Conservation (phyloP, 2,329 filamentous ascomycete genomes). For the Arthrobotrys musiformis region DNA sequence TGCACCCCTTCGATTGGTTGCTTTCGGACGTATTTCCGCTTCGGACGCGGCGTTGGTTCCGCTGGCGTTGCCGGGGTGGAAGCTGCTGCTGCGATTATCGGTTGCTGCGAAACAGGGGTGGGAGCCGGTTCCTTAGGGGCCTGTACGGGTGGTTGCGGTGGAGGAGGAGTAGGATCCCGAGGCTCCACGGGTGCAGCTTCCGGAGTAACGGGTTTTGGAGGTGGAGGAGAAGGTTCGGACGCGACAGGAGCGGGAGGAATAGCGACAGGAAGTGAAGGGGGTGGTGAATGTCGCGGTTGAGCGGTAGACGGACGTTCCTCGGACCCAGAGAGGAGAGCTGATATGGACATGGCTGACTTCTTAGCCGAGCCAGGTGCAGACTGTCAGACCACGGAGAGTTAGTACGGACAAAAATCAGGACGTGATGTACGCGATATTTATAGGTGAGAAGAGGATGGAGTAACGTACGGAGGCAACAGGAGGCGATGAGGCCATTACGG, state of each 20-base stretch:
- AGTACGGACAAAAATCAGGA: background rate
- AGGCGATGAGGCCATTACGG: slow-evolving; percentile 44
- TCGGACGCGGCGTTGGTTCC: slow-evolving; percentile 41
- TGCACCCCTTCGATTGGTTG: slow-evolving; percentile 35
- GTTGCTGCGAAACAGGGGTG: slow-evolving; percentile 26
- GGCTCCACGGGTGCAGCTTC: slow-evolving; percentile 20
- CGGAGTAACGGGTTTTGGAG: slow-evolving; percentile 2
- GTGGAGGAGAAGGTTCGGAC: slow-evolving; percentile 35
- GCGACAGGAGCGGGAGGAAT: slow-evolving; percentile 22
- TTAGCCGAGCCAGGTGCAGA: slow-evolving; percentile 46
- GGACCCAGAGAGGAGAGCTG: slow-evolving; percentile 36
- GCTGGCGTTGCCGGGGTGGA: slow-evolving; percentile 30
- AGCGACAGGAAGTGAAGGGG: slow-evolving; percentile 8
- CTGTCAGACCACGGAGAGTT: slow-evolving; percentile 3
- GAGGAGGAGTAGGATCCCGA: slow-evolving; percentile 24
- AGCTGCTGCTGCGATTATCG: slow-evolving; percentile 10
- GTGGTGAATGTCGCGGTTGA: slow-evolving; percentile 38
- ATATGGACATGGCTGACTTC: slow-evolving; percentile 54
- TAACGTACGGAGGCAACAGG: slow-evolving; percentile 30
- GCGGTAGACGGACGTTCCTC: slow-evolving; percentile 40
- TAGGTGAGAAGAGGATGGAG: background rate
- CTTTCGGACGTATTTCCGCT: slow-evolving; percentile 46
- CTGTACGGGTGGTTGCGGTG: slow-evolving; percentile 12
- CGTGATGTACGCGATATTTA: slow-evolving; percentile 42
- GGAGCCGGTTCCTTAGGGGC: slow-evolving; percentile 21